Evolutionary conservation across 495 filamentous ascomycete genomes (phyloP), one percentile per base, ranked within the genome.

Genomic region (Parmelia sp.): DNA sequence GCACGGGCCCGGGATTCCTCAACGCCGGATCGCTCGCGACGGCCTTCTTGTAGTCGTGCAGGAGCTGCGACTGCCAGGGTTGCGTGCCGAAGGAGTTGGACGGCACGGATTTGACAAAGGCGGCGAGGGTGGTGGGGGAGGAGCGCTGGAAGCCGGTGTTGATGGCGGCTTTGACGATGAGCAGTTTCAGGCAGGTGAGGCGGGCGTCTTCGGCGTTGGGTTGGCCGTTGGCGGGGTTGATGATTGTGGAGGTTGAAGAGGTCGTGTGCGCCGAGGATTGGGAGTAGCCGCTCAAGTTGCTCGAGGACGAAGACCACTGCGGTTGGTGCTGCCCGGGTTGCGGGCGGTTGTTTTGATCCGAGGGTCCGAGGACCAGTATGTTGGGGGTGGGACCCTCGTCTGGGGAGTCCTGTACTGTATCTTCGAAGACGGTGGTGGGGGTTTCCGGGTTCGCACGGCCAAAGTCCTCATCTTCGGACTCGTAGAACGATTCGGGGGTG

Each of bases 361-460:
- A 80, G 35, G 91, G 88, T 2, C 91, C 91, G 5, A 96, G 83
- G 2, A 96, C 86, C 37, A 96, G 74, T 49, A 96, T 94, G 69
- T 95, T 93, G 11, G 91, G 92, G 37, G 90, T 80, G 2, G 84
- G 84, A 19, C 83, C 88, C 60, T 90, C 85, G 61, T 92, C 88
- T 0, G 91, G 90, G 11, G 90, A 92, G 19, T 90, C 80, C 6
- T 88, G 88, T 49, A 74, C 74, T 0, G 85, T 88, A 71, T 96
- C 92, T 72, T 96, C 92, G 72, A 96, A 96, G 66, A 96, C 90
- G 14, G 92, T 96, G 2, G 90, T 92, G 0, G 92, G 92, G 0
- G 92, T 96, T 76, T 96, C 92, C 14, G 91, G 91, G 49, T 84
- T 82, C 19, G 74, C 69, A 37, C 77, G 75, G 29, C 66, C 71